Conservation (phyloP, 2,329 filamentous ascomycete genomes). For the Neurospora crassa region DNA sequence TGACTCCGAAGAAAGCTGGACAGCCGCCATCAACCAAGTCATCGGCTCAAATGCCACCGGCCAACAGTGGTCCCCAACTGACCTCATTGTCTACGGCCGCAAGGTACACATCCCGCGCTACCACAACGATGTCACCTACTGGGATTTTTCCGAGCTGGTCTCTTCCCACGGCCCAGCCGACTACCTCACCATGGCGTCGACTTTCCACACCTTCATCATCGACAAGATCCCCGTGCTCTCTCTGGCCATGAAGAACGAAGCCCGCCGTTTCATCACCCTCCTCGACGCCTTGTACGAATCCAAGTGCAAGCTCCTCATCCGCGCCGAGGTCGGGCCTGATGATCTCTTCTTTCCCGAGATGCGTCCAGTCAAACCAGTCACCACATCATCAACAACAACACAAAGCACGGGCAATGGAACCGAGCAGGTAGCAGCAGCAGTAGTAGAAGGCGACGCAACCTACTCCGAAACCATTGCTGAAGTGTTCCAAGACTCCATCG, state of each 20-base stretch:
- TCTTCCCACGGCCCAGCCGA: constrained; percentile 66
- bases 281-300: constrained; percentile 75
- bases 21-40: not conserved
- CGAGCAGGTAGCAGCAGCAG: constrained; percentile 1
- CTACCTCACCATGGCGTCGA: constrained; percentile 73
- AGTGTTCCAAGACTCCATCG: constrained; percentile 67
- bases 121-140: constrained; percentile 46
- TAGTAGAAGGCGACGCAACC: constrained; percentile 24
- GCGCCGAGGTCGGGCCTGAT: constrained; percentile 59
- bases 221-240: constrained; percentile 60
- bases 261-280: constrained; percentile 68
- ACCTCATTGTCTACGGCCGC: constrained; percentile 52
- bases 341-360: constrained; percentile 67
- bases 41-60: not conserved
- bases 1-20: constrained; percentile 22
- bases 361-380: constrained; percentile 4
- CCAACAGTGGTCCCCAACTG: constrained; percentile 31
- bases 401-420: not conserved
- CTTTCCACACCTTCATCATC: constrained; percentile 68
- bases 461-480: constrained; percentile 39
- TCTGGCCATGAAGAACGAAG: constrained; percentile 66
- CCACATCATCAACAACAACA: not conserved
- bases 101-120: constrained; percentile 49
- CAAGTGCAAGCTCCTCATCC: constrained; percentile 64
- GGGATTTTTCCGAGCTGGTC: constrained; percentile 62